Evolutionary conservation across 495 filamentous ascomycete species (phyloP).

Genomic region (Hyaloscypha hepaticicola): DNA sequence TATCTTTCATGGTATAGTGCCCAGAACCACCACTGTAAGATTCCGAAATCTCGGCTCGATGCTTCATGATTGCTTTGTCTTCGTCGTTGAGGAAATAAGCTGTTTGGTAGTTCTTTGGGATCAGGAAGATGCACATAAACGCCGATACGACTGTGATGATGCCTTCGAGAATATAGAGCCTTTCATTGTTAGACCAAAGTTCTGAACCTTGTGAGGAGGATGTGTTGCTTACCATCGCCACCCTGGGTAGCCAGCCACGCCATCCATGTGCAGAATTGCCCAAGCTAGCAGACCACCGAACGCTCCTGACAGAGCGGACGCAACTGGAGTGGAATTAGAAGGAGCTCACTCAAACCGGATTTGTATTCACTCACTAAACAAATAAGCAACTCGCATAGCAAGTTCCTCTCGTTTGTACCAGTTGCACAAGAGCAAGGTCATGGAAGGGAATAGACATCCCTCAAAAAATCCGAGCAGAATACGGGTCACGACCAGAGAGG

Average conservation of each 20-base stretch:
- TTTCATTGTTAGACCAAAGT: neutral
- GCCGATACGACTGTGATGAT: slow-evolving; percentile 5
- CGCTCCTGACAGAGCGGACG: neutral
- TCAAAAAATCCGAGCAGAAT: neutral
- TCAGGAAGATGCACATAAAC: neutral
- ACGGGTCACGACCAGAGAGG: neutral
- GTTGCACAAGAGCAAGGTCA: neutral
- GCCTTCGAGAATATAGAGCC: slow-evolving; percentile 9
- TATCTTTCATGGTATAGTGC: slow-evolving; percentile 1
- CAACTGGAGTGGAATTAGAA: neutral
- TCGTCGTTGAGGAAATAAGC: slow-evolving; percentile 6
- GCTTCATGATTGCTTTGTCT: slow-evolving; percentile 8
- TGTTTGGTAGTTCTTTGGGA: slow-evolving; percentile 4
- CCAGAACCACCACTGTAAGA: slow-evolving; percentile 5
- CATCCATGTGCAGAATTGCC: slow-evolving; percentile 1
- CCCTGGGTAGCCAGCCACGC: neutral
- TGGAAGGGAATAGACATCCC: slow-evolving; percentile 2
- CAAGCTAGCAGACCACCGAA: neutral
- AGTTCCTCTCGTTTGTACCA: slow-evolving; percentile 4
- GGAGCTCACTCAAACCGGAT: neutral
- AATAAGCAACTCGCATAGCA: neutral
- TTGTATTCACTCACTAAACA: neutral
- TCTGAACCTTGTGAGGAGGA: neutral
- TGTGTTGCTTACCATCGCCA: neutral
- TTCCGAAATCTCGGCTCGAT: neutral